Evolutionary conservation across 495 filamentous ascomycete species (phyloP), one percentile per base, ranked within the genome.

Genomic region (Penicillium ochrochloron): DNA sequence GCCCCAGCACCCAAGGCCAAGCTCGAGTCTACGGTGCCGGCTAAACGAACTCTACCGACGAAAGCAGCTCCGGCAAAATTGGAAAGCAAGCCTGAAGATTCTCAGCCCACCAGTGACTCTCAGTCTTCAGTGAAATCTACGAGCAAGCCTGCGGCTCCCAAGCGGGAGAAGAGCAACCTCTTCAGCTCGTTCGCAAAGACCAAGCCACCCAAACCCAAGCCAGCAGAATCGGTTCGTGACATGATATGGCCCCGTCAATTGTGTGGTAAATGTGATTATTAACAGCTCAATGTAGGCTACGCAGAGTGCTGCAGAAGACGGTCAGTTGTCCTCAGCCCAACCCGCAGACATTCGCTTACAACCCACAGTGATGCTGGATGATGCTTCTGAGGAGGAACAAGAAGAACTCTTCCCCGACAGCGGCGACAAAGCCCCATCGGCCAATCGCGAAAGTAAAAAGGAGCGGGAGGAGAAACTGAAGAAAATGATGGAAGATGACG

Each of bases 401-500:
- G 88, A 90, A 58, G 84, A 87, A 5, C 85, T 88, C 29, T 84
- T 87, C 73, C 68, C 79, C 64, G 63, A 79, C 64, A 70, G 71
- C 71, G 63, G 75, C 51, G 65, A 72, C 17, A 69, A 83, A 78
- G 52, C 70, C 50, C 59, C 70, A 51, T 69, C 58, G 64, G 73
- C 48, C 23, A 75, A 73, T n/a, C 79, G 85, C 23, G 87, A 88
- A 73, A 83, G 78, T 11, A 85, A 85, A 66, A 89, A 86, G 60
- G 87, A 92, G 60, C 87, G 92, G 19, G 87, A 92, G 71, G 91
- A 89, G 48, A 84, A 84, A 60, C 82, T 96, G 14, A 84, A 81
- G 53, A 85, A 86, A 61, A 96, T 97, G 93, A 96, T 97, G 93
- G 92, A 96, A 33, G 85, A 92, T 68, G 88, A 90, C 44, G 90